A percentile compares a stretch with the other conserved stretches of the same genome.
Conservation (phyloP, 192 early-diverging fungal species). For the Umbelopsis sp. region DNA sequence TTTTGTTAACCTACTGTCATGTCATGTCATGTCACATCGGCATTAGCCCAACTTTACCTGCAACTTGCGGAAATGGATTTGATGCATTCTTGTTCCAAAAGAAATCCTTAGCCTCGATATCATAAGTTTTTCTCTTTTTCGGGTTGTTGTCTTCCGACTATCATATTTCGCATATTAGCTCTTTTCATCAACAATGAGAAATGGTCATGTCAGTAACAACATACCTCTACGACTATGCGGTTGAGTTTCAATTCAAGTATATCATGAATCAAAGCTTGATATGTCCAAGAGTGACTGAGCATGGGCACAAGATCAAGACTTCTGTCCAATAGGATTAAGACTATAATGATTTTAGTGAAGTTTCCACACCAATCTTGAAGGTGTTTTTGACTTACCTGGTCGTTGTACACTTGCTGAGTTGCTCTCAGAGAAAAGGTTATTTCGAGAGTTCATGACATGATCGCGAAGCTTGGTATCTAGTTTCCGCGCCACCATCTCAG, state of each 20-base stretch:
- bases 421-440: conserved; percentile 79
- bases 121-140: conserved; percentile 73
- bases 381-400: conserved; percentile 50
- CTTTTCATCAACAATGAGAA: background rate
- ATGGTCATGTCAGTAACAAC: background rate
- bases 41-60: conserved; percentile 37
- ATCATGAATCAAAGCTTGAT: conserved; percentile 96
- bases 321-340: conserved; percentile 90
- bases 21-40: background rate
- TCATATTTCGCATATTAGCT: background rate
- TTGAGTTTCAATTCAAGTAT: conserved; percentile 92
- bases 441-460: conserved; percentile 84
- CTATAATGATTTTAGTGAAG: conserved; percentile 23
- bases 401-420: conserved; percentile 57
- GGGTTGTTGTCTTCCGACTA: conserved; percentile 67
- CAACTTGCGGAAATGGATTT: conserved; percentile 96
- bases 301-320: conserved; percentile 91
- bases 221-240: conserved; percentile 71
- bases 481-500: conserved; percentile 91
- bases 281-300: conserved; percentile 98
- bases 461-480: conserved; percentile 91
- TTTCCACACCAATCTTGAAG: background rate
- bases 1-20: background rate
- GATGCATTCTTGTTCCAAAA: conserved; percentile 95
- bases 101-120: conserved; percentile 87